Base-by-base conservation (phyloP, 1,139 yeast species). In the Candida pseudocylindracea region DNA sequence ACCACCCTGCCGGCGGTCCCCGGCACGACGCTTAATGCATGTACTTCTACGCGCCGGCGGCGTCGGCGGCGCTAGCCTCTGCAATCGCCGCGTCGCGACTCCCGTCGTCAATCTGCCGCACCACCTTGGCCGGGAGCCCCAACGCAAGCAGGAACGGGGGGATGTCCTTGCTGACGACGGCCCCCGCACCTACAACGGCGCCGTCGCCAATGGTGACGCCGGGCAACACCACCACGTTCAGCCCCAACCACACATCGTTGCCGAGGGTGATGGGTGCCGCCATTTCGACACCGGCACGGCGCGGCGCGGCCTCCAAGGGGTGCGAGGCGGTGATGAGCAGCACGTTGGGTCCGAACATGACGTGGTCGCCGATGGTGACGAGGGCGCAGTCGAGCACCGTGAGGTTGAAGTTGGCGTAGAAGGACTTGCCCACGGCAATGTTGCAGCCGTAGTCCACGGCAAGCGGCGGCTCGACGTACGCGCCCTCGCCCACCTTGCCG, bases 161-260 rank as follows among this genome's bases (percentile, higher is more conserved):
- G 13, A 72, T 60, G 38, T 61, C 66, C 39, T 52, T 63, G 28
- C 60, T 60, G 24, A 74, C 80, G 2, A 72, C 71, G 5, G 71
- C 51, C 4, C 79, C 80, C 7, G 83, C 79, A 7, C 73, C 85
- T 32, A 74, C 55, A 1, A 71, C 70, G n/a, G 63, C 57, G 1
- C 65, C 64, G 29, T 67, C 63, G 7, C 83, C 83, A 33, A 74
- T 60, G 1, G 64, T 68, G 10, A 72, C 75, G 2, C 81, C 83
- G 2, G 78, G 76, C 34, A 73, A 49, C 6, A 74, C 57, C 1
- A 55, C 53, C 15, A 54, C 63, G 32, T 60, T 57, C 2, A 71
- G 59, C 8, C 79, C 78, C 31, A 74, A 53, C 85, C 85, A 74
- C 12, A 69, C 75, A 36, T 66, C 62, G 43, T 69, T 57, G 1